Percentiles rank a stretch among this genome's conserved stretches.
phyloP scores from a whole-genome alignment of 305 asterid species.

The Solanum chacoense region DNA sequence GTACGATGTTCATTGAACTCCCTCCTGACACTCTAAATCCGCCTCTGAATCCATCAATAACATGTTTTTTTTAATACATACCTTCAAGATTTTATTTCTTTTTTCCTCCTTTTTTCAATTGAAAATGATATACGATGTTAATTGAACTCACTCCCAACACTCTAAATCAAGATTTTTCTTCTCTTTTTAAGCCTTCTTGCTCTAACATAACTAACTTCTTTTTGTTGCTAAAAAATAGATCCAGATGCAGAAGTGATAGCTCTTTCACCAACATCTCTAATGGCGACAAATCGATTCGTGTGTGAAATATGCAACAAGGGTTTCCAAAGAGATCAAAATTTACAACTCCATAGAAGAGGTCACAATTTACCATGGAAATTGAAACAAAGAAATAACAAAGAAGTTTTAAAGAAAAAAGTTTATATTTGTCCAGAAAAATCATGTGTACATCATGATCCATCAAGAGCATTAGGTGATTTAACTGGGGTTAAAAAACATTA shows the following conservation, averaged over 20 bases:
- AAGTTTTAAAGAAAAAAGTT: slow-evolving; percentile 41
- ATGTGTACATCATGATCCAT: slow-evolving; percentile 77
- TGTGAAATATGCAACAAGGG: slow-evolving; percentile 76
- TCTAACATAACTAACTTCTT: neutral
- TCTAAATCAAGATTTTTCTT: neutral
- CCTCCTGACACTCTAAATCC: neutral
- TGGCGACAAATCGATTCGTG: slow-evolving; percentile 60
- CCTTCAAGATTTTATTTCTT: neutral
- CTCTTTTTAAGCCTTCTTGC: neutral
- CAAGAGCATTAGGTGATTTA: slow-evolving; percentile 75
- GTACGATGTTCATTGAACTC: neutral
- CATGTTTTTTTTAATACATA: neutral
- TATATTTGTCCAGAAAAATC: slow-evolving; percentile 78
- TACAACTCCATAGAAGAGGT: slow-evolving; percentile 59
- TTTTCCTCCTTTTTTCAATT: neutral
- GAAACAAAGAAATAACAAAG: slow-evolving; percentile 42
- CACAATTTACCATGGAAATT: slow-evolving; percentile 74
- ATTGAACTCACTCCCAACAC: neutral
- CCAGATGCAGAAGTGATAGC: slow-evolving; percentile 67
- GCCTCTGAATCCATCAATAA: neutral
- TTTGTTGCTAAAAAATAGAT: slow-evolving; percentile 21
- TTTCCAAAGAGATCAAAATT: slow-evolving; percentile 56
- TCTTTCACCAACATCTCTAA: slow-evolving; percentile 49
- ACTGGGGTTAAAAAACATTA: slow-evolving; percentile 81
- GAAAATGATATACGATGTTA: neutral